Base-by-base conservation (phyloP, 2,329 filamentous ascomycete genomes). In the Fusarium papillatum region DNA sequence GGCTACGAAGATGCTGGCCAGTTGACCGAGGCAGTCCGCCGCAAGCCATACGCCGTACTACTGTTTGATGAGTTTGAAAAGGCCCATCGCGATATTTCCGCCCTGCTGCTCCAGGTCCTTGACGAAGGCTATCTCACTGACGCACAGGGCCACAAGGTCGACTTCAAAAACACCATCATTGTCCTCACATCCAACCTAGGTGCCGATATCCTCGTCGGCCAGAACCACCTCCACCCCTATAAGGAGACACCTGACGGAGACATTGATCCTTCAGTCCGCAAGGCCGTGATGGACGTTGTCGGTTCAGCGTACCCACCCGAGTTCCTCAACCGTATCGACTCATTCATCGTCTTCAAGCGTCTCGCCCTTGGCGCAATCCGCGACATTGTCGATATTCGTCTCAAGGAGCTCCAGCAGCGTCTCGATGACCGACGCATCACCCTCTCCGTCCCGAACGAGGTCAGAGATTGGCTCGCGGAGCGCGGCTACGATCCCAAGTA, bases 61-160 rank as follows among this genome's bases (percentile, higher is more conserved):
- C 89, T 99, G 2, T 98, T 99, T 79, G 97, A 99, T 82, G 97
- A 98, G 82, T 98, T 98, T 79, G 97, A 99, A 82, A 98, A 99
- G 83, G 97, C 96, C 0, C 97, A 98, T 82, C 93, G 95, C 66
- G 97, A 99, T 79, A 98, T 98, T 76, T 97, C 95, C 0, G 94
- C 96, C 0, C 88, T 99, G 5, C 90, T 99, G 6, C 90, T 99
- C 6, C 97, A 98, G 84, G 96, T 98, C 0, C 91, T 99, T 1
- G 97, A 98, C 81, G 97, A 98, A 83, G 97, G 97, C 4, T 98
- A 97, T 86, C 90, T 99, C 62, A 98, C 96, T 1, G 97, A 98
- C 82, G 93, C 95, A 0, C 96, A 98, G 85, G 97, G 97, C 38
- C 96, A 98, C 87, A 98, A 97, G 84, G 94, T 99, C 71, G 97